These are phyloP conservation scores for Coemansia sp. DNA, from an alignment of 192 early-diverging fungal genomes.

Conservation along the genomic window DNA sequence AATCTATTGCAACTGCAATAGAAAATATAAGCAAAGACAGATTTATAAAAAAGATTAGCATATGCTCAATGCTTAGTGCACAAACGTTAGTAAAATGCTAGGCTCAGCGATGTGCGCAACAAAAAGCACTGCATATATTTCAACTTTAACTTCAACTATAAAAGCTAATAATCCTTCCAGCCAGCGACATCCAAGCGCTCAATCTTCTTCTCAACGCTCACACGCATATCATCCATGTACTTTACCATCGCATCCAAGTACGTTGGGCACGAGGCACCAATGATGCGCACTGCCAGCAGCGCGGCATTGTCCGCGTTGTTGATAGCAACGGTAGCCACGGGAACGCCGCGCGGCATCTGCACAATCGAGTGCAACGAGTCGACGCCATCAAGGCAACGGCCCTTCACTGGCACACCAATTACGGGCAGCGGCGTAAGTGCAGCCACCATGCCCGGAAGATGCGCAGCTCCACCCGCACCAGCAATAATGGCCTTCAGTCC, in stretches of 20 bases:
- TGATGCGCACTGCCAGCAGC: constrained; percentile 86
- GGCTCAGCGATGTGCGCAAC: no score
- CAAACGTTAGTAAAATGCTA: no score
- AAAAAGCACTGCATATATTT: no score
- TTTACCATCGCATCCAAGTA: constrained; percentile 75
- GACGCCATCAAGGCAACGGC: constrained; percentile 89
- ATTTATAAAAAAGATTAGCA: no score
- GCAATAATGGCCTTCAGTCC: constrained; percentile 98
- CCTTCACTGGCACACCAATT: constrained; percentile 94
- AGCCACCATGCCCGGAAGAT: constrained; percentile 99
- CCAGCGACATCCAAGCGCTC: constrained; percentile 75
- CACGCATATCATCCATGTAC: constrained; percentile 82
- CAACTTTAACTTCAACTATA: neutral
- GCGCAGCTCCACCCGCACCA: constrained; percentile 97
- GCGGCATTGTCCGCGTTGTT: constrained; percentile 98
- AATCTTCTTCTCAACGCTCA: constrained; percentile 86
- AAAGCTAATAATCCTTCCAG: constrained; percentile 72
- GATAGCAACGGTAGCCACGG: constrained; percentile 98
- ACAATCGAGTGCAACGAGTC: constrained; percentile 98
- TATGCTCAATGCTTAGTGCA: no score
- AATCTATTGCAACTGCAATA: no score
- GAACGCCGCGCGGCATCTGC: constrained; percentile 99
- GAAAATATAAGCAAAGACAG: no score
- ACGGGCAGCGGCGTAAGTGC: constrained; percentile 96
- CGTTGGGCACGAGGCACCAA: constrained; percentile 76